phyloP scores from a whole-genome alignment of 371 early-diverging fungal species.

The Caulochytrium protostelioides region DNA sequence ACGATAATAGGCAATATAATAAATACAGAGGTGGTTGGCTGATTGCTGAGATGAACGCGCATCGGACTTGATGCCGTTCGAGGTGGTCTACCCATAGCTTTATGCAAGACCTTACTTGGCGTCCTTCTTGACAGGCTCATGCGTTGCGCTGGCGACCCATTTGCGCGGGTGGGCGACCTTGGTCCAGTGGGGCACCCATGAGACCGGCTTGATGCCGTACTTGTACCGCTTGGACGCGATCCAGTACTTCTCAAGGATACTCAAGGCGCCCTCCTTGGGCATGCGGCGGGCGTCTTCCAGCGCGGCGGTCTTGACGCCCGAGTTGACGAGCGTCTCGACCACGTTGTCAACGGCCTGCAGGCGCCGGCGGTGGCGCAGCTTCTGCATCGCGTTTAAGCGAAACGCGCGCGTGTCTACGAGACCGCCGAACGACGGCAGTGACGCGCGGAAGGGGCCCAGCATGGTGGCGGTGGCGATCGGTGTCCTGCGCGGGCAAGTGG shows the following conservation, averaged over 20 bases:
- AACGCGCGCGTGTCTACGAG: constrained; percentile 29
- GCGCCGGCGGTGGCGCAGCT: constrained; percentile 80
- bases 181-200: constrained; percentile 88
- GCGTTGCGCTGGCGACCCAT: constrained; percentile 10
- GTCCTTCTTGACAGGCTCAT: no score
- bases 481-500: no score
- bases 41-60: no score
- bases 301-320: constrained; percentile 72
- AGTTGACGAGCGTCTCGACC: constrained; percentile 51
- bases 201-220: constrained; percentile 76
- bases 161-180: constrained; percentile 57
- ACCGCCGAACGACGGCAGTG: constrained; percentile 12
- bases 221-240: constrained; percentile 57
- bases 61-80: no score
- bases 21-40: no score
- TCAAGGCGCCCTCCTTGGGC: constrained; percentile 68
- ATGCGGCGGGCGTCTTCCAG: constrained; percentile 48
- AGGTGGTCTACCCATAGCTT: no score
- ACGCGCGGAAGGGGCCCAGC: no score
- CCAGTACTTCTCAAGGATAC: constrained; percentile 75
- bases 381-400: constrained; percentile 75
- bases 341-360: constrained; percentile 75
- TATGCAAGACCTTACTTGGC: no score
- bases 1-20: no score
- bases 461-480: no score